Evolutionary conservation across 169 alveolate genomes (phyloP).

Genomic region (Plasmodium gonderi): DNA sequence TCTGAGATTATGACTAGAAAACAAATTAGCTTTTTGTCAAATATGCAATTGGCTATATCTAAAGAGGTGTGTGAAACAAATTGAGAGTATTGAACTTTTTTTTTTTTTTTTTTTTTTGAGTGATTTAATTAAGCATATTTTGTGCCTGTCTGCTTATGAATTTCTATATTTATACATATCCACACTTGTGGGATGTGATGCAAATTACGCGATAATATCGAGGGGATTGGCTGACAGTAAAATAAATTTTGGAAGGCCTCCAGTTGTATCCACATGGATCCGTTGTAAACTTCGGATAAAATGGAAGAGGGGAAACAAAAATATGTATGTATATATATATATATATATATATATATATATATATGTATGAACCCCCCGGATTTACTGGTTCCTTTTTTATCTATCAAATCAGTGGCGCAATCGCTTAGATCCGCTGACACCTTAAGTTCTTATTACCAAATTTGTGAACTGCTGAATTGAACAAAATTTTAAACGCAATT

Average conservation of each 20-base stretch:
- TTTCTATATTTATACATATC: background rate
- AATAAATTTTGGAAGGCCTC: constrained; percentile 60
- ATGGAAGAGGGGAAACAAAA: background rate
- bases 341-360: background rate
- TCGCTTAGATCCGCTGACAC: background rate
- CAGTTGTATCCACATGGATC: constrained; percentile 35
- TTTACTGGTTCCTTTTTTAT: background rate
- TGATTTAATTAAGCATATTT: background rate
- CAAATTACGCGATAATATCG: constrained; percentile 49
- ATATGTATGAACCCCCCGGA: background rate
- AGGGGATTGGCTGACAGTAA: constrained; percentile 65
- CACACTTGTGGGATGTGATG: background rate
- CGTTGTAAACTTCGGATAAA: constrained; percentile 26
- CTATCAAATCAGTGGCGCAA: background rate
- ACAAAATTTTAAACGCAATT: constrained; percentile 51
- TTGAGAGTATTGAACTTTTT: background rate
- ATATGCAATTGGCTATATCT: constrained; percentile 56
- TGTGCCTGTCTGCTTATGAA: background rate
- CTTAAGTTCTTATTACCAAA: constrained; percentile 14
- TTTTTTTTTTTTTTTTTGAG: background rate
- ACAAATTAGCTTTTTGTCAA: constrained; percentile 32
- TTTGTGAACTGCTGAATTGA: constrained; percentile 62
- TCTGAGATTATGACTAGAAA: constrained; percentile 34
- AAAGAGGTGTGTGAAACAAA: background rate
- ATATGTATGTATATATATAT: background rate